Evolutionary conservation across 371 early-diverging fungal species (phyloP).

Genomic region (Syncephalastrum sp.): DNA sequence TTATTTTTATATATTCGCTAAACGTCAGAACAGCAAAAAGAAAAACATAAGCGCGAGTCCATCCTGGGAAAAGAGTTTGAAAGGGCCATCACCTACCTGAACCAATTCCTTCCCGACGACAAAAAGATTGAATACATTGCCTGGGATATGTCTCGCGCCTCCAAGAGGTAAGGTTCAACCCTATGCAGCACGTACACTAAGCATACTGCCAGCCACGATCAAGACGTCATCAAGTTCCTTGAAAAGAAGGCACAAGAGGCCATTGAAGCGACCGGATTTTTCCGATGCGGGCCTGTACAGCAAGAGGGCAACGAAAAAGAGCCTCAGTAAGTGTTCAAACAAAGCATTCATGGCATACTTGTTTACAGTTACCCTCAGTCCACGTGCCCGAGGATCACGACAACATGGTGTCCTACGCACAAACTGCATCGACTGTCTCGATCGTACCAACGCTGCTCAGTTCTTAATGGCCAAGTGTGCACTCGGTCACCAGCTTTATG

Average conservation of each 20-base stretch:
- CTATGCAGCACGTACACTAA: background rate
- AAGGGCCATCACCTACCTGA: slow-evolving; percentile 80
- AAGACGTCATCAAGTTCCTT: slow-evolving; percentile 87
- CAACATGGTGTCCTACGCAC: slow-evolving; percentile 95
- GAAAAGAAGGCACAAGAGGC: slow-evolving; percentile 90
- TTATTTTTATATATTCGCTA: background rate
- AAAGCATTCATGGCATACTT: too few relatives aligned
- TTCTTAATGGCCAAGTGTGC: slow-evolving; percentile 96
- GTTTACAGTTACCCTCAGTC: too few relatives aligned
- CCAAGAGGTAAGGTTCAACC: slow-evolving; percentile 65
- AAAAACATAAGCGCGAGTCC: slow-evolving; percentile 86
- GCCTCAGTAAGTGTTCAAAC: background rate
- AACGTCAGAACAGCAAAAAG: slow-evolving; percentile 60
- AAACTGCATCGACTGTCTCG: slow-evolving; percentile 99
- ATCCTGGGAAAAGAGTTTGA: slow-evolving; percentile 84
- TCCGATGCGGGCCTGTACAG: slow-evolving; percentile 84
- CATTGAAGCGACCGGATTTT: slow-evolving; percentile 85
- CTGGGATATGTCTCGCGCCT: slow-evolving; percentile 98
- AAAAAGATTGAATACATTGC: slow-evolving; percentile 85
- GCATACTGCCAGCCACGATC: slow-evolving; percentile 56
- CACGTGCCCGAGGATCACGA: slow-evolving; percentile 11
- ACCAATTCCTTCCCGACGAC: slow-evolving; percentile 83
- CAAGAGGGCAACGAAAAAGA: slow-evolving; percentile 12
- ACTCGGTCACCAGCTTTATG: slow-evolving; percentile 89
- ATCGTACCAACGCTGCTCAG: slow-evolving; percentile 99